Evolutionary conservation across 768 basidiomycete genomes (phyloP), one percentile per base, ranked within the genome.

Genomic region (Rubroboletus satanas): DNA sequence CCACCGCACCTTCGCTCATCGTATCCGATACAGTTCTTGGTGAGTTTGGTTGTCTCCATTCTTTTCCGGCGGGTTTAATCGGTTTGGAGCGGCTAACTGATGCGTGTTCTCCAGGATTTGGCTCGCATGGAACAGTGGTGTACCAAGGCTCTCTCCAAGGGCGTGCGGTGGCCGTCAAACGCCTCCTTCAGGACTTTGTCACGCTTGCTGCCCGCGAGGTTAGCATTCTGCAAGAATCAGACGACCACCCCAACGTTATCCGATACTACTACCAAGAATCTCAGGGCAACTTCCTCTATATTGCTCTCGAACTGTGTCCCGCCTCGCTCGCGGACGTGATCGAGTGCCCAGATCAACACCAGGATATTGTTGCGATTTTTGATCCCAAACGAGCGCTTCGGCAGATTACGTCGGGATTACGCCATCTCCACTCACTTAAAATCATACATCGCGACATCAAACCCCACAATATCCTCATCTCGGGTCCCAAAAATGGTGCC

Each of bases 371-470:
- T 1, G 77, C 83, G 18, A 74, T 80, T 7, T 91, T 98, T 67
- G 89, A 93, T 45, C 86, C 93, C 12, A 95, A 97, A 70, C 86
- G 84, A 53, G 95, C 94, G 0, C 73, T 98, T 56, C 79, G 77
- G 45, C 92, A 98, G 71, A 87, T 98, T 49, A 83, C 94, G 8
- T 81, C 85, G 32, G 97, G 97, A 15, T 71, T 99, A 58, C 80
- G 87, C 50, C 94, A 98, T 71, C 77, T 99, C 10, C 95, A 98
- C 68, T 88, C 83, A 8, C 82, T 98, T 64, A 97, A 96, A 73
- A 88, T 98, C 54, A 84, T 98, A n/a, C 96, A 98, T 74, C 84
- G 96, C 32, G 96, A 98, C 69, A 97, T 99, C 72, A 99, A 99
- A 66, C 96, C 96, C 5, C 96, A 95, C 70, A 99, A 99, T 66